These are phyloP conservation scores for Neckera pumila DNA, from an alignment of 225 moss, liverwort and hornwort species.

Conservation along the genomic window DNA sequence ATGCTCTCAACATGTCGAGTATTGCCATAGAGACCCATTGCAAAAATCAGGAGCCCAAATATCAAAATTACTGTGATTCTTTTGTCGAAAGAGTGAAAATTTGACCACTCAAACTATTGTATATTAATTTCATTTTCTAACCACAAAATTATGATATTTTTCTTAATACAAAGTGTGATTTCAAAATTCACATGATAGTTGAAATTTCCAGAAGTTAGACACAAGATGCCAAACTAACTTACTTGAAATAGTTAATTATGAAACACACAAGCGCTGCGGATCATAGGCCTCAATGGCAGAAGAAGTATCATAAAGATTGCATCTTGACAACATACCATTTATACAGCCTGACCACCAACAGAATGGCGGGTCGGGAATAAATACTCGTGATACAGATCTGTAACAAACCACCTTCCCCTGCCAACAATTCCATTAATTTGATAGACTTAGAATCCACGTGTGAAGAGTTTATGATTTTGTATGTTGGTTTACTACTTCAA, in stretches of 20 bases:
- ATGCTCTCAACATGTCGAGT: not conserved
- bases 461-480: not conserved
- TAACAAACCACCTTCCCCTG: conserved; percentile 78
- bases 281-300: not conserved
- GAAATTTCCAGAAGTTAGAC: not conserved
- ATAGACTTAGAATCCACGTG: not conserved
- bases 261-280: not conserved
- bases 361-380: conserved; percentile 62
- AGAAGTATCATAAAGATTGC: not conserved
- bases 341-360: conserved; percentile 91
- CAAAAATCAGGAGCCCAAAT: not conserved
- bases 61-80: not conserved
- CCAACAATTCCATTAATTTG: not conserved
- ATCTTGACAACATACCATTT: conserved; percentile 24
- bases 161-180: not conserved
- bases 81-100: not conserved
- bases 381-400: conserved; percentile 58
- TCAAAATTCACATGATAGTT: not conserved
- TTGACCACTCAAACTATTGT: not conserved
- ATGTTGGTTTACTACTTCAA: not conserved
- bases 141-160: not conserved
- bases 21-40: not conserved
- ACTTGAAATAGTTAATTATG: not conserved
- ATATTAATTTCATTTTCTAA: not conserved
- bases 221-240: not conserved